phyloP scores from a whole-genome alignment of 2,329 filamentous ascomycete genomes.

The Fusarium coicis region DNA sequence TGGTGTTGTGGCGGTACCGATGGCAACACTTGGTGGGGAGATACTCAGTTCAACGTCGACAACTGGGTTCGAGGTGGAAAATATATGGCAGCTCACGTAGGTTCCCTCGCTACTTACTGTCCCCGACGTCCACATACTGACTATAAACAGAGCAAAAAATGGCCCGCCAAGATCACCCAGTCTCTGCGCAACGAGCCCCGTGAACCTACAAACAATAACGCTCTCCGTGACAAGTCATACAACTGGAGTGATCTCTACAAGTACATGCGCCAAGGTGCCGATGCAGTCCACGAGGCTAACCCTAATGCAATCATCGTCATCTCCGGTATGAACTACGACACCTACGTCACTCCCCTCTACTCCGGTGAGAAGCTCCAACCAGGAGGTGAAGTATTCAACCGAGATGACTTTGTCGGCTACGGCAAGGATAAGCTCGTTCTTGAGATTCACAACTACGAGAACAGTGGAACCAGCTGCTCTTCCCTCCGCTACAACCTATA shows the following conservation, averaged over 20 bases:
- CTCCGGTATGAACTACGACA: conserved; percentile 68
- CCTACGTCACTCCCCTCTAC: conserved; percentile 62
- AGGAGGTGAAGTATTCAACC: conserved; percentile 56
- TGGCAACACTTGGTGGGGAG: conserved; percentile 71
- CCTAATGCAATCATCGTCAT: conserved; percentile 66
- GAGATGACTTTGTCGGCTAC: conserved; percentile 60
- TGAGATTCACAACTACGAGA: conserved; percentile 71
- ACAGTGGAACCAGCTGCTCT: conserved; percentile 58
- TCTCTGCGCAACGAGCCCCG: conserved; percentile 64
- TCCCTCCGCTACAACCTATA: conserved; percentile 59
- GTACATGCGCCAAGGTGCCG: conserved; percentile 59
- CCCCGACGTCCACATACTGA: accelerated
- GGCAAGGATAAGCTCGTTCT: conserved; percentile 64
- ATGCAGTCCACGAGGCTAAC: conserved; percentile 63
- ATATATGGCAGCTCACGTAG: conserved; percentile 70
- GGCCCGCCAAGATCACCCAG: conserved; percentile 45
- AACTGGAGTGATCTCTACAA: conserved; percentile 68
- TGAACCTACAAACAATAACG: conserved; percentile 49
- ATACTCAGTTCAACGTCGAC: conserved; percentile 65
- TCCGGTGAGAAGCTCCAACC: conserved; percentile 60
- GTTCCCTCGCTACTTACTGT: not conserved
- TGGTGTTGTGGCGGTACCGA: conserved; percentile 68
- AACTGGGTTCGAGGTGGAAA: conserved; percentile 70
- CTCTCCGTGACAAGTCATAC: conserved; percentile 53
- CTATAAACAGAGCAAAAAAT: not conserved